Percentiles rank a stretch among this genome's conserved stretches.
These are phyloP conservation scores for Volvariella surrecta DNA, from an alignment of 1,284 basidiomycete species.

Conservation along the genomic window DNA sequence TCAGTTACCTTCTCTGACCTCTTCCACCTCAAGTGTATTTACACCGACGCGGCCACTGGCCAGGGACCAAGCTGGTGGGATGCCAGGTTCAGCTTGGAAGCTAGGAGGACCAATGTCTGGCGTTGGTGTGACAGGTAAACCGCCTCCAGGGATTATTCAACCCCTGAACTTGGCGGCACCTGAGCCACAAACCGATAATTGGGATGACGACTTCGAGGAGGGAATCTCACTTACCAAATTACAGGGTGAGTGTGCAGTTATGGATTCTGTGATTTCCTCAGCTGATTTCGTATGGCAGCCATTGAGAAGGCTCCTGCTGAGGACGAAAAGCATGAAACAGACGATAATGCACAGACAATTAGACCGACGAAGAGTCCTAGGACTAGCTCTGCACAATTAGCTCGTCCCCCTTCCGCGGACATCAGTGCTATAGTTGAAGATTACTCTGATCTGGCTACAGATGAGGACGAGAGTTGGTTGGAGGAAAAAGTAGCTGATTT, in stretches of 20 bases:
- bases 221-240: conserved; percentile 83
- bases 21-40: conserved; percentile 2
- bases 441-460: conserved; percentile 78
- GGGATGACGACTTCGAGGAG: conserved; percentile 97
- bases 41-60: conserved; percentile 7
- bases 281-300: conserved; percentile 26
- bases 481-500: conserved; percentile 75
- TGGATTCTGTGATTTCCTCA: conserved; percentile 2
- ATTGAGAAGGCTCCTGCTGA: conserved; percentile 52
- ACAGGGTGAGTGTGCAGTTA: conserved; percentile 42
- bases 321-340: conserved; percentile 54
- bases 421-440: conserved; percentile 75
- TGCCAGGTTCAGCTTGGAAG: conserved; percentile 24
- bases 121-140: conserved; percentile 18
- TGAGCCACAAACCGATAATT: conserved; percentile 86
- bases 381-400: conserved; percentile 40
- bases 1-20: conserved; percentile 10
- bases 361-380: conserved; percentile 63
- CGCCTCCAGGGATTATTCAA: conserved; percentile 37
- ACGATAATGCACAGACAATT: conserved; percentile 73
- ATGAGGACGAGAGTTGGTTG: conserved; percentile 66
- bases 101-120: conserved; percentile 19
- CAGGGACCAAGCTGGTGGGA: background rate
- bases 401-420: conserved; percentile 48
- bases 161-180: conserved; percentile 53